Evolutionary conservation across 306 rosid species (phyloP), one percentile per base, ranked within the genome.

Genomic region (Ochetophila trinervis): DNA sequence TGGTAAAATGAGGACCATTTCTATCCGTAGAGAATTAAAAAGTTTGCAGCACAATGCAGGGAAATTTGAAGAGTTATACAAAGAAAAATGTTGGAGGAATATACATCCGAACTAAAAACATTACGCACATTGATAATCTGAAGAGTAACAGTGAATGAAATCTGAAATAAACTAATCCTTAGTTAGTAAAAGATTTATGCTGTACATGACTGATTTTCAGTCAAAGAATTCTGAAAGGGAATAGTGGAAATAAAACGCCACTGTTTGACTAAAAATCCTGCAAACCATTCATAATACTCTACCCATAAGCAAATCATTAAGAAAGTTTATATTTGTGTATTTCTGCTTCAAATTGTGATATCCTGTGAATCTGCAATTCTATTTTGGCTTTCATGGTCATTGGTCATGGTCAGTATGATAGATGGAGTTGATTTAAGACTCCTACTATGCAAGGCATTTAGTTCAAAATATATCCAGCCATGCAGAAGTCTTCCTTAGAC

Each of bases 201-300:
- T 64, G 59, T 71, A 51, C 62, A 75, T 4, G 74, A 9, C 70
- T 36, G 60, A 56, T 36, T 21, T 42, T 50, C 73, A 68, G 74
- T 49, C 54, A 66, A 77, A 77, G 69, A 77, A 71, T 66, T 45
- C 34, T 17, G 50, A 37, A 53, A 62, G 20, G 65, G 16, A 32
- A 59, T 37, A 19, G 53, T 53, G 57, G 20, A 4, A 5, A 12
- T 5, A 20, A 21, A n/a, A 21, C 37, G 5, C 57, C 23, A 32
- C 40, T 18, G 5, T 32, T 71, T 16, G 50, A 30, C 18, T 24
- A 18, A 24, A 35, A 19, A 50, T 64, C 69, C 19, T 44, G 51
- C 27, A 62, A 75, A 20, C 62, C 65, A 62, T 42, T 56, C 63
- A 62, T 17, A 47, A 67, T 13, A 22, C 45, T 9, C 17, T 17